phyloP scores from a whole-genome alignment of 2,329 filamentous ascomycete genomes.

The Didymella arachidicola region DNA sequence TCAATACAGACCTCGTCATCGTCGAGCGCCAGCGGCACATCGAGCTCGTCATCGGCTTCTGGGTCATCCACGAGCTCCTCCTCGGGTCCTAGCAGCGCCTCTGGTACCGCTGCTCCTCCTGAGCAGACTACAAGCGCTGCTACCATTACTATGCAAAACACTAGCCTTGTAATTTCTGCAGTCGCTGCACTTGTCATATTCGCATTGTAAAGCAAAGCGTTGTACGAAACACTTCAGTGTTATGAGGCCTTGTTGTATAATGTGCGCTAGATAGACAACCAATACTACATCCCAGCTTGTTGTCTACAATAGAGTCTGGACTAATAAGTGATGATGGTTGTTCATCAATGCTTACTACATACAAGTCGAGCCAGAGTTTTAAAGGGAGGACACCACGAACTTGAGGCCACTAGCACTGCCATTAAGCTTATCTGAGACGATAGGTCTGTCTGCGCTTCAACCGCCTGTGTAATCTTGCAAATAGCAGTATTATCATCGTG shows the following conservation, averaged over 20 bases:
- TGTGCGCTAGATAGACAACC: background rate
- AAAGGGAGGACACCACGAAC: too few species aligned
- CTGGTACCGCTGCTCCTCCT: background rate
- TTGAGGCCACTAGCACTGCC: too few species aligned
- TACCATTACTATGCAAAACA: background rate
- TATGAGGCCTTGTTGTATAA: background rate
- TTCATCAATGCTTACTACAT: too few species aligned
- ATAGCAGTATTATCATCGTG: background rate
- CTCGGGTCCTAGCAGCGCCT: background rate
- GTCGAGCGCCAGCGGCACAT: background rate
- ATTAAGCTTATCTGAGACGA: too few species aligned
- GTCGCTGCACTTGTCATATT: background rate
- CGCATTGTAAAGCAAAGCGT: background rate
- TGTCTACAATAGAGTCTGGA: background rate
- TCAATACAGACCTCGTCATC: background rate
- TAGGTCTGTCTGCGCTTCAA: background rate
- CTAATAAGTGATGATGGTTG: too few species aligned
- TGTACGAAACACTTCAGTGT: background rate
- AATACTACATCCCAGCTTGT: background rate
- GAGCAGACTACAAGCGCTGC: conserved; percentile 4
- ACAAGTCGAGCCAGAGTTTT: too few species aligned
- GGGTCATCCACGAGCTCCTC: background rate
- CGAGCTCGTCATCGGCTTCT: background rate
- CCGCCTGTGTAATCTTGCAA: background rate
- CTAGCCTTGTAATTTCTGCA: background rate